phyloP scores from a whole-genome alignment of 352 stramenopile species.

The Phytophthora pini region DNA sequence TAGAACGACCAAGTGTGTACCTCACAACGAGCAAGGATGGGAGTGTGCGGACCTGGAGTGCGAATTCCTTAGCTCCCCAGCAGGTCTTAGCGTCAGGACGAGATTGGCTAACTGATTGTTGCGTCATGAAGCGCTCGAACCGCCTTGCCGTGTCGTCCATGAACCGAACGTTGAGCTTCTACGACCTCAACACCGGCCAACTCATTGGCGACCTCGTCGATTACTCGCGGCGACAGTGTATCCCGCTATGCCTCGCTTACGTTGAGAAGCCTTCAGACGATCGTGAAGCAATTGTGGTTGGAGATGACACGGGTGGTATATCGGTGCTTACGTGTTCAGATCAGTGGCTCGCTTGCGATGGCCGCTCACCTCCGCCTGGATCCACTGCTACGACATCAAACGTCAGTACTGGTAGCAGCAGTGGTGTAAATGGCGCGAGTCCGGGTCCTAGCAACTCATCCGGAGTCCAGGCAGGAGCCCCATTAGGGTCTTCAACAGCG shows the following conservation, averaged over 20 bases:
- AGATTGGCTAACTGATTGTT: conserved; percentile 84
- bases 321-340: conserved; percentile 77
- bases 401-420: conserved; percentile 12
- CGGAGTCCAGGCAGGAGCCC: not conserved
- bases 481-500: conserved; percentile 10
- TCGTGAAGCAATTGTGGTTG: conserved; percentile 76
- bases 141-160: conserved; percentile 82
- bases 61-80: conserved; percentile 69
- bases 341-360: conserved; percentile 75
- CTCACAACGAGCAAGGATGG: conserved; percentile 81
- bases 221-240: conserved; percentile 81
- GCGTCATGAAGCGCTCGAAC: conserved; percentile 84
- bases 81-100: conserved; percentile 65
- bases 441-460: conserved; percentile 6
- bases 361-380: conserved; percentile 46
- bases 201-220: conserved; percentile 78
- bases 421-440: conserved; percentile 7
- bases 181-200: conserved; percentile 73
- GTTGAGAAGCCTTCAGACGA: conserved; percentile 78
- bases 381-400: conserved; percentile 24
- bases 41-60: conserved; percentile 78
- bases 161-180: conserved; percentile 78
- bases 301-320: conserved; percentile 78
- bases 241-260: conserved; percentile 83
- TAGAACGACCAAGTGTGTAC: conserved; percentile 76